A percentile compares a stretch with the other conserved stretches of the same genome.
phyloP scores from a whole-genome alignment of 441 rosid genomes.

The Raphanus hybrid region DNA sequence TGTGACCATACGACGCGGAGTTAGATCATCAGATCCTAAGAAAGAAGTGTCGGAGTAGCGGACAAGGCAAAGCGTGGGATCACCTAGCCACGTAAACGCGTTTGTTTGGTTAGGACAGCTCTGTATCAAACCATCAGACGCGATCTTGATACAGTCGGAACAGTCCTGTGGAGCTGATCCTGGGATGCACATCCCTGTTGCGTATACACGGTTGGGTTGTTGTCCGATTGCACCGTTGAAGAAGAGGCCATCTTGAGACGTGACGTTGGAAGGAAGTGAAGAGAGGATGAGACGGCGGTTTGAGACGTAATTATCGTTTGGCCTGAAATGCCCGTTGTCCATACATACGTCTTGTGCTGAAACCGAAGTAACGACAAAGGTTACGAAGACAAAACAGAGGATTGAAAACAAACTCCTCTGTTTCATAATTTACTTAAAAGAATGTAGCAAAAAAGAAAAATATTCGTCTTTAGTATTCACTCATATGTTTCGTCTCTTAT shows the following conservation, averaged over 20 bases:
- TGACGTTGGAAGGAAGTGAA: constrained; percentile 41
- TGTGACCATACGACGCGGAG: fast-evolving
- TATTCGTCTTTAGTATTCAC: background rate
- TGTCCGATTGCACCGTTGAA: constrained; percentile 35
- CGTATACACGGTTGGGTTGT: constrained; percentile 33
- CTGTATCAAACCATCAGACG: constrained; percentile 9
- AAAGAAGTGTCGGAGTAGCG: constrained; percentile 49
- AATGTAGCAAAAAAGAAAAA: background rate
- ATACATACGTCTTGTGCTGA: constrained; percentile 37
- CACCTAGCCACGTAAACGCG: constrained; percentile 43
- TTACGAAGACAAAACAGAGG: constrained; percentile 29
- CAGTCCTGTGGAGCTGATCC: constrained; percentile 46
- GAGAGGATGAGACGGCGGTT: constrained; percentile 48
- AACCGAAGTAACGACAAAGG: constrained; percentile 17
- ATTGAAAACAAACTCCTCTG: constrained; percentile 1
- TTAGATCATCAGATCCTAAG: background rate
- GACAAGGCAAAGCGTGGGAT: constrained; percentile 43
- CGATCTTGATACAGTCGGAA: constrained; percentile 42
- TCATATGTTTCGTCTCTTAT: background rate
- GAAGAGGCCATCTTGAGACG: constrained; percentile 25
- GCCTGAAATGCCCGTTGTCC: constrained; percentile 23
- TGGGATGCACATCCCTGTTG: constrained; percentile 47
- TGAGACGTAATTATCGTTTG: constrained; percentile 42
- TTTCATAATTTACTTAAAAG: constrained; percentile 1
- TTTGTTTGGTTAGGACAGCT: constrained; percentile 49